phyloP scores from a whole-genome alignment of 2,329 filamentous ascomycete species.

The Paracamarosporium sp. region DNA sequence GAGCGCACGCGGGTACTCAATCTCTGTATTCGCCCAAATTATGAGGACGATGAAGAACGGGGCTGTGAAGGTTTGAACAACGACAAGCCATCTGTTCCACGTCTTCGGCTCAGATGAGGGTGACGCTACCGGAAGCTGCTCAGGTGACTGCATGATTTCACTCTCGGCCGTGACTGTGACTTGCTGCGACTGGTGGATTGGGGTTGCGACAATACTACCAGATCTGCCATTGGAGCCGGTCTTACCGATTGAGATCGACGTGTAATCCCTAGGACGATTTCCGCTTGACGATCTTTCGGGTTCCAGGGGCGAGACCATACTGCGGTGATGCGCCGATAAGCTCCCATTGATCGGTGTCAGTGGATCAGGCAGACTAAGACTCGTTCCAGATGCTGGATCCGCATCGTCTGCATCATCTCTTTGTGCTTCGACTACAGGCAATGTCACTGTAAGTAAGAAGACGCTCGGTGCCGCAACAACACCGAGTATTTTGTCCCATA shows the following conservation, averaged over 20 bases:
- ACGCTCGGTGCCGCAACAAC: conserved; percentile 87
- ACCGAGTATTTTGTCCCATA: conserved; percentile 84
- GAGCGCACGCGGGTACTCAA: conserved; percentile 67
- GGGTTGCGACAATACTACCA: conserved; percentile 15
- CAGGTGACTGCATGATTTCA: conserved; percentile 43
- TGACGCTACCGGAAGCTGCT: conserved; percentile 32
- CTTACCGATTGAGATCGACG: conserved; percentile 1
- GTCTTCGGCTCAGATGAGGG: conserved; percentile 51
- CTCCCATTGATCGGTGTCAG: conserved; percentile 30
- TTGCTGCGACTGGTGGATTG: conserved; percentile 34
- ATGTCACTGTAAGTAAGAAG: conserved; percentile 84
- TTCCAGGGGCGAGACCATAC: conserved; percentile 24
- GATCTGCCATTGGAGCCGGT: conserved; percentile 3
- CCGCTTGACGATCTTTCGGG: conserved; percentile 22
- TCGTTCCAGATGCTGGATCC: conserved; percentile 34
- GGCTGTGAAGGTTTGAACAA: conserved; percentile 83
- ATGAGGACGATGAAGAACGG: conserved; percentile 83
- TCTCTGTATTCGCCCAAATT: conserved; percentile 71
- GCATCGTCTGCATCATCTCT: conserved; percentile 58
- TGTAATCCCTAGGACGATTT: conserved; percentile 16
- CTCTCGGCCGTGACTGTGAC: conserved; percentile 42
- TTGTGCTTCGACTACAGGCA: conserved; percentile 85
- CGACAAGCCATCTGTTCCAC: conserved; percentile 93
- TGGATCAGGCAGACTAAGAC: conserved; percentile 38
- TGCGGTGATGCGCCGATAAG: conserved; percentile 26